Evolutionary conservation across 2,329 filamentous ascomycete species (phyloP).

Genomic region (Colletotrichum magnum): DNA sequence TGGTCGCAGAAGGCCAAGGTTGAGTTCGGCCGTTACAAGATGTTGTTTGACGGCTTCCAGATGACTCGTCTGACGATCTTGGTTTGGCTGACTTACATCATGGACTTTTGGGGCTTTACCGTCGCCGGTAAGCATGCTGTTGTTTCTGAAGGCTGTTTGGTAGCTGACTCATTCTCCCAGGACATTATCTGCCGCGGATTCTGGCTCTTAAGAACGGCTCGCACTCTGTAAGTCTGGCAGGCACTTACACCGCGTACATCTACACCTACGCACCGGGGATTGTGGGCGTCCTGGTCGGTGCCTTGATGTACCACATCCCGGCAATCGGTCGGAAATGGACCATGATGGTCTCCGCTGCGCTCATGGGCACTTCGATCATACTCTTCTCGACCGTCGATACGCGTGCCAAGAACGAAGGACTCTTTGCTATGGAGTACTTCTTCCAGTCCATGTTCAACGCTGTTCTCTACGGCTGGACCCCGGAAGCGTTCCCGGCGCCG

Average conservation of each 20-base stretch:
- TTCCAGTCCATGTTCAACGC: slow-evolving; percentile 46
- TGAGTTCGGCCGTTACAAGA: slow-evolving; percentile 46
- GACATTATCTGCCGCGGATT: slow-evolving; percentile 62
- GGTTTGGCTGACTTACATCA: slow-evolving; percentile 55
- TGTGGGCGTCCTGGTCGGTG: slow-evolving; percentile 63
- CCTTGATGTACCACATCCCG: slow-evolving; percentile 61
- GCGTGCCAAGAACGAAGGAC: slow-evolving; percentile 45
- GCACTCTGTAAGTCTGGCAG: slow-evolving; percentile 57
- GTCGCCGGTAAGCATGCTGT: slow-evolving; percentile 49
- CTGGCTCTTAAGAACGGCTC: slow-evolving; percentile 65
- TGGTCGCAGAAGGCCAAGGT: slow-evolving; percentile 28
- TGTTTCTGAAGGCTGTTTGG: too few species aligned
- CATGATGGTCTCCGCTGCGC: slow-evolving; percentile 45
- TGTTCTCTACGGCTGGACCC: slow-evolving; percentile 41
- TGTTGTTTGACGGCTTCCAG: slow-evolving; percentile 50
- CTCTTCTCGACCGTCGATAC: slow-evolving; percentile 46
- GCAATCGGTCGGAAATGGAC: slow-evolving; percentile 46
- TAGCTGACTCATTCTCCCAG: slow-evolving; percentile 36
- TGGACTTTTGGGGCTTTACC: slow-evolving; percentile 56
- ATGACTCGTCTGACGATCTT: slow-evolving; percentile 54
- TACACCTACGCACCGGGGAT: slow-evolving; percentile 68
- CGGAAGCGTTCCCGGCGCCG: slow-evolving; percentile 54
- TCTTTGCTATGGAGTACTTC: slow-evolving; percentile 49
- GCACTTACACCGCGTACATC: slow-evolving; percentile 67
- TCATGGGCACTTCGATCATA: slow-evolving; percentile 47